These are phyloP conservation scores for Fonsecaea monophora DNA, from an alignment of 2,329 filamentous ascomycete genomes.

Conservation along the genomic window DNA sequence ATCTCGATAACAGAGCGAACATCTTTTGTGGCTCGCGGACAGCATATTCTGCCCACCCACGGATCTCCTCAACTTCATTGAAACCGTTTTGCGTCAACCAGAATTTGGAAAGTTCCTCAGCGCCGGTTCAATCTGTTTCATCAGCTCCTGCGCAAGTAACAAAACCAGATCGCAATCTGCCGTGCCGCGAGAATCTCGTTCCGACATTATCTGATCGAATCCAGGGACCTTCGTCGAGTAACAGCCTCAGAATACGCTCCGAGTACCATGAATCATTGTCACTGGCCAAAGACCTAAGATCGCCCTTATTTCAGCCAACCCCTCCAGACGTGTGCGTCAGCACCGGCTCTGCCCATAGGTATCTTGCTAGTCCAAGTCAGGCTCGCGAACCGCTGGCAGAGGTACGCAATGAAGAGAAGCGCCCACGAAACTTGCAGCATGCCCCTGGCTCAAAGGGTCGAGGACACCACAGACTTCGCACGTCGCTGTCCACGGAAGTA, in stretches of 20 bases:
- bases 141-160: slow-evolving; percentile 23
- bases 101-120: slow-evolving; percentile 25
- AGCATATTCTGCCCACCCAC: slow-evolving; percentile 16
- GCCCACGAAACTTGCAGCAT: neutral
- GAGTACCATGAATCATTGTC: neutral
- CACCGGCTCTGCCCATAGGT: slow-evolving; percentile 1
- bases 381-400: slow-evolving; percentile 18
- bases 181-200: neutral
- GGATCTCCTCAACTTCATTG: slow-evolving; percentile 18
- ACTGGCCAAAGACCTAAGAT: neutral
- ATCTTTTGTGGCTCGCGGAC: slow-evolving; percentile 23
- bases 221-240: slow-evolving; percentile 7
- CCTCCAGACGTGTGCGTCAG: neutral
- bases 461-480: slow-evolving; percentile 4
- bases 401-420: slow-evolving; percentile 23
- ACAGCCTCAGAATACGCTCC: neutral
- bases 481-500: slow-evolving; percentile 4
- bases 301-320: neutral
- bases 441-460: neutral
- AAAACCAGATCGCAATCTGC: slow-evolving; percentile 28
- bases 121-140: slow-evolving; percentile 25
- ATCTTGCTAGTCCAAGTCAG: neutral
- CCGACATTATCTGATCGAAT: neutral
- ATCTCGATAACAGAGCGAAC: slow-evolving; percentile 26
- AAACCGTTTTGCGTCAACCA: slow-evolving; percentile 28